These are phyloP conservation scores for Ceratocystis cubensis DNA, from an alignment of 2,329 filamentous ascomycete species.

Conservation along the genomic window DNA sequence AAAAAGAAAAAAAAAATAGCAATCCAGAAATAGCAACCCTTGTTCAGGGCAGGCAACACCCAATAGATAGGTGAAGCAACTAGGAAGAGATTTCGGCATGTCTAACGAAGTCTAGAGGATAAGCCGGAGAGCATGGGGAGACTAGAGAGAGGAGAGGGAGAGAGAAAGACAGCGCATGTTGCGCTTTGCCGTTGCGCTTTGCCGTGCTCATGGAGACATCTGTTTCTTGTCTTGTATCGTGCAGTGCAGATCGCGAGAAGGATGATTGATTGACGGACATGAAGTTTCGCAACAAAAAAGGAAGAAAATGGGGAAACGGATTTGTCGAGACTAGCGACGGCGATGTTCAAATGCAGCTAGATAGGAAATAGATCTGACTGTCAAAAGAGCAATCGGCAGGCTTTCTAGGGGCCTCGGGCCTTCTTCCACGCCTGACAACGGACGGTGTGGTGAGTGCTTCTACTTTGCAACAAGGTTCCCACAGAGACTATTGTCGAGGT, in stretches of 20 bases:
- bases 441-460: not conserved
- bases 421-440: conserved; percentile 9
- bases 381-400: conserved; percentile 11
- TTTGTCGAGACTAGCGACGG: not conserved
- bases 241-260: conserved; percentile 3
- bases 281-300: conserved; percentile 1
- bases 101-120: not conserved
- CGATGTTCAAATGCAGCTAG: not conserved
- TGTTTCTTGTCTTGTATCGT: conserved; percentile 5
- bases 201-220: not conserved
- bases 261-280: not conserved
- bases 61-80: not conserved
- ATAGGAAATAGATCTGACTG: conserved; percentile 9
- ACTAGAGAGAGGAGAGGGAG: not conserved
- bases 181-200: not conserved
- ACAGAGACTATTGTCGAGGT: not conserved
- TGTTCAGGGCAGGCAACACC: not conserved
- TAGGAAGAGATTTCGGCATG: not conserved
- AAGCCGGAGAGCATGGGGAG: not conserved
- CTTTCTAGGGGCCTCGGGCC: conserved; percentile 1
- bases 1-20: not conserved
- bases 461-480: conserved; percentile 1
- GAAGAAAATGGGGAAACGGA: conserved; percentile 3
- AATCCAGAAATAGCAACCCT: not conserved
- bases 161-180: not conserved